These are phyloP conservation scores for Penicillium silybi DNA, from an alignment of 495 filamentous ascomycete species.

Conservation along the genomic window DNA sequence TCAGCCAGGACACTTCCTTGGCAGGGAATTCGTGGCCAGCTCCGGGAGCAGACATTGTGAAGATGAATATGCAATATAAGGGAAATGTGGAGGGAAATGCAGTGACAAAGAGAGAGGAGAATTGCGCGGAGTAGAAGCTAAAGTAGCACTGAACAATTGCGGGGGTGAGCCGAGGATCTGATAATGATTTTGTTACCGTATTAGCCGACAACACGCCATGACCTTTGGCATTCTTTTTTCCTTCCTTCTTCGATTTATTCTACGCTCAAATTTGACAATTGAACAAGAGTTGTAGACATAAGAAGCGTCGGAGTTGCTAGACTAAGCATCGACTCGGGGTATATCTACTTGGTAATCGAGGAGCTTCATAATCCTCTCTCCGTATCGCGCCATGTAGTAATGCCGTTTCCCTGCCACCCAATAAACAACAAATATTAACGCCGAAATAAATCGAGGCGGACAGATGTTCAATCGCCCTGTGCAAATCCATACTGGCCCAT, in stretches of 20 bases:
- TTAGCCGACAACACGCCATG: constrained; percentile 14
- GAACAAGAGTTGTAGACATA: constrained; percentile 16
- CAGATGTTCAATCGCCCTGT: constrained; percentile 21
- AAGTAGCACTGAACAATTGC: constrained; percentile 22
- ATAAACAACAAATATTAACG: constrained; percentile 25
- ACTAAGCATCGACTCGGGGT: constrained; percentile 53
- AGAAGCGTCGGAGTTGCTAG: constrained; percentile 40
- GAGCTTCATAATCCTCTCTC: constrained; percentile 47
- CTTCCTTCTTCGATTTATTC: background rate
- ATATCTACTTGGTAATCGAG: constrained; percentile 49
- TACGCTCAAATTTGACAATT: background rate
- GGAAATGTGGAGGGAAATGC: background rate
- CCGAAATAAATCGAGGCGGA: constrained; percentile 28
- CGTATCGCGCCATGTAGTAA: constrained; percentile 46
- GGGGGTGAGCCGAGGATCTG: constrained; percentile 32
- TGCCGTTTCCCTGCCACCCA: constrained; percentile 43
- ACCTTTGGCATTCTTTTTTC: constrained; percentile 1
- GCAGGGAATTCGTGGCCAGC: constrained; percentile 75
- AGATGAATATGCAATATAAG: background rate
- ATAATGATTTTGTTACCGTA: constrained; percentile 22
- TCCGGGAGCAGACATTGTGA: constrained; percentile 55
- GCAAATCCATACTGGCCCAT: constrained; percentile 25
- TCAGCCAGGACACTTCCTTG: constrained; percentile 72
- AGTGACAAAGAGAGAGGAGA: background rate
- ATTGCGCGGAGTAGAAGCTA: constrained; percentile 8